phyloP scores from a whole-genome alignment of 1,284 basidiomycete species.

The Anthracocystis walkeri region DNA sequence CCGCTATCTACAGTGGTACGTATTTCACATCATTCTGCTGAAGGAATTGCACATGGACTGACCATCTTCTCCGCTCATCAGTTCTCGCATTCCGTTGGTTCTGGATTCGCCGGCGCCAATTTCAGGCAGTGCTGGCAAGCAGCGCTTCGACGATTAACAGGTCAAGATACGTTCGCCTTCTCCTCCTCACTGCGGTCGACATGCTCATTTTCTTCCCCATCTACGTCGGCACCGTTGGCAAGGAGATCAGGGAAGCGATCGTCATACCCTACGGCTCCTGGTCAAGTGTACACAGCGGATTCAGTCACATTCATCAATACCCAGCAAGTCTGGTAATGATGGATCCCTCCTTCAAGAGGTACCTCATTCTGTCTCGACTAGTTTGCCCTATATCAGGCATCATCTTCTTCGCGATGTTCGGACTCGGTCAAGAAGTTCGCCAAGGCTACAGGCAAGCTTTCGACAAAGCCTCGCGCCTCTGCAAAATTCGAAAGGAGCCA shows the following conservation, averaged over 20 bases:
- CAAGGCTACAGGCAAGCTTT: constrained; percentile 21
- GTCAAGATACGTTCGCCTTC: constrained; percentile 16
- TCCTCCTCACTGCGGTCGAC: constrained; percentile 15
- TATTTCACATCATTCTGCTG: background rate
- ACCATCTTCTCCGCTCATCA: background rate
- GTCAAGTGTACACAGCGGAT: constrained; percentile 13
- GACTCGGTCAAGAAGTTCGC: constrained; percentile 21
- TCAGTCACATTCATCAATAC: constrained; percentile 1
- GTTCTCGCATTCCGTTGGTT: constrained; percentile 33
- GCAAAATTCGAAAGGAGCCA: constrained; percentile 10
- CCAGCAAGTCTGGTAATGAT: background rate
- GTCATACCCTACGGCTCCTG: constrained; percentile 13
- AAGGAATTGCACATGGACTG: background rate
- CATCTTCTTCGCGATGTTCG: constrained; percentile 36
- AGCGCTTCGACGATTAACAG: constrained; percentile 20
- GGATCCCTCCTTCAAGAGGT: background rate
- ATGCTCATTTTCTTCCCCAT: constrained; percentile 22
- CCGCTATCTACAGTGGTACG: constrained; percentile 22
- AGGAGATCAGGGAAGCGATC: constrained; percentile 5
- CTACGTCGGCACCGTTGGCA: constrained; percentile 5
- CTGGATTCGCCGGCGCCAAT: constrained; percentile 28
- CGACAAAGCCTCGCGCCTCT: background rate
- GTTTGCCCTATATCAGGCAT: constrained; percentile 12
- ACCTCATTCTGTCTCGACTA: constrained; percentile 19
- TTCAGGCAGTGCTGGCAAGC: constrained; percentile 23